These are phyloP conservation scores for Paramyrothecium sp. DNA, from an alignment of 2,329 filamentous ascomycete species.

Conservation along the genomic window DNA sequence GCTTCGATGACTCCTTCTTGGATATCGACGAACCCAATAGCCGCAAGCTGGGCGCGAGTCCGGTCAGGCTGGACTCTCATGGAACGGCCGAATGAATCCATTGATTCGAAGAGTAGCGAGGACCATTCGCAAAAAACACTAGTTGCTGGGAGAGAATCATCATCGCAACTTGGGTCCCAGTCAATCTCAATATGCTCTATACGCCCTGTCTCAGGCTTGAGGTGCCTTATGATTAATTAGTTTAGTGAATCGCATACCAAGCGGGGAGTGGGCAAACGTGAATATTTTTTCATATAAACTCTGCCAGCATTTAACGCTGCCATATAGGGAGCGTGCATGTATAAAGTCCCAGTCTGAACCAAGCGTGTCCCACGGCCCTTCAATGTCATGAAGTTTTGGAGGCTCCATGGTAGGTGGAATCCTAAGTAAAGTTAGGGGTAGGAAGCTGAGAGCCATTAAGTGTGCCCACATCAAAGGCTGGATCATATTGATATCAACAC, in stretches of 20 bases:
- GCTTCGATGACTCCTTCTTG: too few relatives aligned
- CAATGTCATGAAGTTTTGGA: neutral
- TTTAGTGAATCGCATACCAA: neutral
- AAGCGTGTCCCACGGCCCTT: neutral
- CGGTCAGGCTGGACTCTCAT: too few relatives aligned
- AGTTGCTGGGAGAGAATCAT: too few relatives aligned
- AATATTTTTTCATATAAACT: too few relatives aligned
- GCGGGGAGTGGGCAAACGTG: neutral
- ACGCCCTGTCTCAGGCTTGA: neutral
- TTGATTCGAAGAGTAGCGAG: too few relatives aligned
- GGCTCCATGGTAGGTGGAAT: neutral
- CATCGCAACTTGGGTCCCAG: conserved; percentile 13
- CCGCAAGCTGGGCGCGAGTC: too few relatives aligned
- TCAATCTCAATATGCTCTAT: too few relatives aligned
- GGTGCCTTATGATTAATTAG: neutral
- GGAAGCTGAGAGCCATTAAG: neutral
- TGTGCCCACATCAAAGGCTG: too few relatives aligned
- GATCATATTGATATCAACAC: too few relatives aligned
- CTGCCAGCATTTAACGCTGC: neutral
- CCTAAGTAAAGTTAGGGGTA: neutral
- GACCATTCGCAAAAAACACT: too few relatives aligned
- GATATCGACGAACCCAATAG: too few relatives aligned
- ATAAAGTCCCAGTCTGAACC: neutral
- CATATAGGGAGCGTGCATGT: neutral
- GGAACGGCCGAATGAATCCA: too few relatives aligned